These are phyloP conservation scores for Arctostaphylos glauca DNA, from an alignment of 148 eudicot species.

Conservation along the genomic window DNA sequence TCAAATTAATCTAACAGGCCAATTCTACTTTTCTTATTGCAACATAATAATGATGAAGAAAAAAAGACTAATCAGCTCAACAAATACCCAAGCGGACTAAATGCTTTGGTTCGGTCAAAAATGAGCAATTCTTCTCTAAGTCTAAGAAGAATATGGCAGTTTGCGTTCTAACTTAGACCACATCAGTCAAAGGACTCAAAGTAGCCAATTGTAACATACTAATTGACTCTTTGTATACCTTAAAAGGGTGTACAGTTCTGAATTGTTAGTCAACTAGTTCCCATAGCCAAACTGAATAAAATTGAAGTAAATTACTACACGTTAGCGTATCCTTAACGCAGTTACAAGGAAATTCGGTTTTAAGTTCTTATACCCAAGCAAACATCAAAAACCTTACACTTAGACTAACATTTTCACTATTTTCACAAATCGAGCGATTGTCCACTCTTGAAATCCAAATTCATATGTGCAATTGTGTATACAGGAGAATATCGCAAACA, in stretches of 20 bases:
- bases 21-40: background rate
- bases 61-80: background rate
- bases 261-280: background rate
- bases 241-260: background rate
- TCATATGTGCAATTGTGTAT: background rate
- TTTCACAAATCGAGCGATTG: background rate
- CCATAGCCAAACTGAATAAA: background rate
- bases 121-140: background rate
- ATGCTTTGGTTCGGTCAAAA: background rate
- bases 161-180: background rate
- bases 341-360: background rate
- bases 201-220: background rate
- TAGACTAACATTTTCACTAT: background rate
- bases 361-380: background rate
- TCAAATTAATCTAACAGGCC: background rate
- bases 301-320: background rate
- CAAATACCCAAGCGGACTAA: background rate
- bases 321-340: background rate
- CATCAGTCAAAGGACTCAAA: no score
- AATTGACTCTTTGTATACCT: background rate
- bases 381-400: background rate
- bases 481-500: background rate
- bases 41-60: background rate
- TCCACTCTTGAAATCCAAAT: background rate
- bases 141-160: background rate